Base-by-base conservation (phyloP, 371 early-diverging fungal genomes). In the Mucor velutinosus region DNA sequence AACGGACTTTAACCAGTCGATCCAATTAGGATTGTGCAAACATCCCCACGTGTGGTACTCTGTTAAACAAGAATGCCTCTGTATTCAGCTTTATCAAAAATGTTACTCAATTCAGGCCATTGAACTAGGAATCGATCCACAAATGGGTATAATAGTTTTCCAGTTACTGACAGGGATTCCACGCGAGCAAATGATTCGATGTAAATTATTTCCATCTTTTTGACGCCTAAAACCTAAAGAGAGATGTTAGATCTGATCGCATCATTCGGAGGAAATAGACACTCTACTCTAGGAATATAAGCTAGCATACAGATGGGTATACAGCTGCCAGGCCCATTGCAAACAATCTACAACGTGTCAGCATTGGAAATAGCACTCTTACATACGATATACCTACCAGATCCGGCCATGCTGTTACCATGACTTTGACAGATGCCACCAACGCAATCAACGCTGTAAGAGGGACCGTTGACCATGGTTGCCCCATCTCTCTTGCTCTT, bases 301-400 rank as follows among this genome's bases (percentile, higher is more conserved):
- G 89, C 86, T 0, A 83, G 70, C 39, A 90, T 45, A 53, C 89
- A 87, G 6, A 94, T 76, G 2, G 95, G 91, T 10, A 98, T 86
- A 71, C 98, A 97, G n/a, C 92, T 97, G 7, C 97, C 97, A 0
- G 98, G 99, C 0, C 99, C 99, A 75, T 98, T 98, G 71, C 90
- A 92, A 17, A 97, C 39, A 10, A 96, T 81, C 92, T 90, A 64
- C 64, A 64, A 60, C 35, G 37, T 72, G 23, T 12, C 65, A 23
- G 19, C 25, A 32, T 19, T 47, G n/a, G 45, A 19, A 19, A 5
- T 19, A 19, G 1, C 17, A 4, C 45, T 19, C n/a, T n/a, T 7
- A 45, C 5, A 7, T 19, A n/a, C 7, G 19, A n/a, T 30, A 12
- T 43, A 43, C 70, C 70, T 80, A 90, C 92, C 66, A 91, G 47